Percentiles rank a stretch among this genome's conserved stretches.
phyloP scores from a whole-genome alignment of 108 stramenopile genomes.

The Discostella stelligeroides region DNA sequence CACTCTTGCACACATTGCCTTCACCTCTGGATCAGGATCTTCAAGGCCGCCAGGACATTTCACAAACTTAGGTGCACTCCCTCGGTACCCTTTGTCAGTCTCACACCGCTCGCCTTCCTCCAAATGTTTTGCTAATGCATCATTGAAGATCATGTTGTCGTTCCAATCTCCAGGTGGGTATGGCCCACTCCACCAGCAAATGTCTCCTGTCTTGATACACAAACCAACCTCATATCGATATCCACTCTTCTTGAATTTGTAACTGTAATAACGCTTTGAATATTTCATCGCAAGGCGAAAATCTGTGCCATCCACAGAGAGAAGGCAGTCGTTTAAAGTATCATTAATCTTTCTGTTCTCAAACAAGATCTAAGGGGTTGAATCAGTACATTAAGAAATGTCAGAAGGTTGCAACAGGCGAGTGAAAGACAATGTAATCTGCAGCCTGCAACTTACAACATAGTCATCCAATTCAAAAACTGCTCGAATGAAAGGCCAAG shows the following conservation, averaged over 20 bases:
- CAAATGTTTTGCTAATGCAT: neutral
- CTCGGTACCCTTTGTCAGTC: too few species aligned
- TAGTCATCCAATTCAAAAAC: too few species aligned
- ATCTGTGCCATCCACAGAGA: too few species aligned
- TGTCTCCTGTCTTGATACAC: constrained; percentile 26
- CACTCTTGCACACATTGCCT: neutral
- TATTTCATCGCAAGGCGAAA: constrained; percentile 3
- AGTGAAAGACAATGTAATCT: constrained; percentile 4
- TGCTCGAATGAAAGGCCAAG: constrained; percentile 12
- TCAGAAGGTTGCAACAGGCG: neutral
- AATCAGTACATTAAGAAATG: neutral
- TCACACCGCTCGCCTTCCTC: constrained; percentile 4
- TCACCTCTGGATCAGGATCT: neutral
- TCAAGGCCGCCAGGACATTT: neutral
- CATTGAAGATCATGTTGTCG: constrained; percentile 26
- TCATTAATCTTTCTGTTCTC: constrained; percentile 14
- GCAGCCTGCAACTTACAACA: neutral
- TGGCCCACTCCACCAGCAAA: constrained; percentile 41
- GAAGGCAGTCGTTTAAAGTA: neutral
- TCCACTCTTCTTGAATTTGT: too few species aligned
- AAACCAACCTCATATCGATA: constrained; percentile 39
- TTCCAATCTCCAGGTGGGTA: constrained; percentile 11
- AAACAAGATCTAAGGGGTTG: constrained; percentile 10
- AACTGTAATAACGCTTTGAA: neutral
- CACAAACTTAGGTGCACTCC: too few species aligned